These are phyloP conservation scores for Acorus gramineus DNA, from an alignment of 106 monocot genomes.

Conservation along the genomic window DNA sequence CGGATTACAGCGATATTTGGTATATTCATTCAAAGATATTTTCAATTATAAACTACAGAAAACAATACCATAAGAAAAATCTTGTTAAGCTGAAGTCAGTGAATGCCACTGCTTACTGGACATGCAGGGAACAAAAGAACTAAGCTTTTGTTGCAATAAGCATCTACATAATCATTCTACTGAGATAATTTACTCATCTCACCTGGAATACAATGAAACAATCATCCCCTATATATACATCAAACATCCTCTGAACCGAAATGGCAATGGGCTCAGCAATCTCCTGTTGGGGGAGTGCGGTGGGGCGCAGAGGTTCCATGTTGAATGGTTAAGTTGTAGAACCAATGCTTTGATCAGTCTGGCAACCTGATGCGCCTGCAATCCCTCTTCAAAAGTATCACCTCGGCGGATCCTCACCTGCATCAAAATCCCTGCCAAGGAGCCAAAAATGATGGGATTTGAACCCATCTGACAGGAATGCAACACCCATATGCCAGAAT, in stretches of 20 bases:
- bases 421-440: neutral
- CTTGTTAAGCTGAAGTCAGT: too few relatives aligned
- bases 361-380: too few relatives aligned
- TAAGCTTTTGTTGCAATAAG: too few relatives aligned
- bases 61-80: too few relatives aligned
- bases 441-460: neutral
- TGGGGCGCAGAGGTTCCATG: neutral
- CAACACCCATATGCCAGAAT: conserved; percentile 7
- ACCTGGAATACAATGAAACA: conserved; percentile 1
- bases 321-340: neutral
- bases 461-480: neutral
- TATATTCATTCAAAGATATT: too few relatives aligned
- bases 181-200: neutral
- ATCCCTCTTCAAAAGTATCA: too few relatives aligned
- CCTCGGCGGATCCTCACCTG: neutral
- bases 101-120: too few relatives aligned
- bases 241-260: conserved; percentile 6
- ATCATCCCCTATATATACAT: conserved; percentile 8
- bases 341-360: too few relatives aligned
- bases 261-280: conserved; percentile 6
- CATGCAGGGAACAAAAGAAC: too few relatives aligned
- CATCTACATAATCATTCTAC: too few relatives aligned
- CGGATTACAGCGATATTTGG: too few relatives aligned
- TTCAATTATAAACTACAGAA: too few relatives aligned
- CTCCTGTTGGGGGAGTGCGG: conserved; percentile 4